These are phyloP conservation scores for Arachnopeziza araneosa DNA, from an alignment of 2,329 filamentous ascomycete species.

Conservation along the genomic window DNA sequence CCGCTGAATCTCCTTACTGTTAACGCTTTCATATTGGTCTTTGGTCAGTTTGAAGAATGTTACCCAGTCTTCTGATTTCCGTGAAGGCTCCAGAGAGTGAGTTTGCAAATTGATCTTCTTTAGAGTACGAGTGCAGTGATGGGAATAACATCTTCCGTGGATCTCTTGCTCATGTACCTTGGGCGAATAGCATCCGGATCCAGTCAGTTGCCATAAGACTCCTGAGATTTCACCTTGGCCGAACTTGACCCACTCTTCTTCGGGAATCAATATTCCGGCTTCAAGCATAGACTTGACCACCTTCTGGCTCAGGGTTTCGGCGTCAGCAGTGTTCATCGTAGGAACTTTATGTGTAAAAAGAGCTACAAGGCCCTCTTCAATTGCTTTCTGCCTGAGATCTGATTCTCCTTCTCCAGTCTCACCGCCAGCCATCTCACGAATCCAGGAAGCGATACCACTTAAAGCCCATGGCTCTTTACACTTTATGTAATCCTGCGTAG, in stretches of 20 bases:
- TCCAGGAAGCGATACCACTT: conserved; percentile 80
- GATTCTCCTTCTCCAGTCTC: conserved; percentile 66
- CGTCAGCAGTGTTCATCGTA: conserved; percentile 97
- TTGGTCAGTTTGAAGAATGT: conserved; percentile 82
- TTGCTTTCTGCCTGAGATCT: conserved; percentile 76
- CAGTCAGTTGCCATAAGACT: conserved; percentile 89
- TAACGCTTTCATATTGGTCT: conserved; percentile 63
- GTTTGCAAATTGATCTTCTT: conserved; percentile 89
- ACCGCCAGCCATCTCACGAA: conserved; percentile 67
- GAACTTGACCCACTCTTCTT: conserved; percentile 98
- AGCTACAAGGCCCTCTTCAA: conserved; percentile 81
- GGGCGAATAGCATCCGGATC: conserved; percentile 83
- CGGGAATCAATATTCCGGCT: conserved; percentile 70
- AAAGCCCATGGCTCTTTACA: conserved; percentile 91
- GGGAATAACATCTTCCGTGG: conserved; percentile 79
- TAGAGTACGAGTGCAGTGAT: conserved; percentile 87
- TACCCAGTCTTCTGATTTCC: conserved; percentile 72
- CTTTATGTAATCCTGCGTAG: conserved; percentile 71
- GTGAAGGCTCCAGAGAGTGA: conserved; percentile 62
- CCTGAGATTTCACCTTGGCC: conserved; percentile 75
- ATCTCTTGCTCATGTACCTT: conserved; percentile 64
- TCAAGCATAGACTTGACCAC: conserved; percentile 78
- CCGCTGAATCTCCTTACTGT: conserved; percentile 83
- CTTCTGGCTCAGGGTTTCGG: conserved; percentile 73
- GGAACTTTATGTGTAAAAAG: conserved; percentile 93